Conservation (phyloP, 2,329 filamentous ascomycete species). For the Aspergillus sp. region DNA sequence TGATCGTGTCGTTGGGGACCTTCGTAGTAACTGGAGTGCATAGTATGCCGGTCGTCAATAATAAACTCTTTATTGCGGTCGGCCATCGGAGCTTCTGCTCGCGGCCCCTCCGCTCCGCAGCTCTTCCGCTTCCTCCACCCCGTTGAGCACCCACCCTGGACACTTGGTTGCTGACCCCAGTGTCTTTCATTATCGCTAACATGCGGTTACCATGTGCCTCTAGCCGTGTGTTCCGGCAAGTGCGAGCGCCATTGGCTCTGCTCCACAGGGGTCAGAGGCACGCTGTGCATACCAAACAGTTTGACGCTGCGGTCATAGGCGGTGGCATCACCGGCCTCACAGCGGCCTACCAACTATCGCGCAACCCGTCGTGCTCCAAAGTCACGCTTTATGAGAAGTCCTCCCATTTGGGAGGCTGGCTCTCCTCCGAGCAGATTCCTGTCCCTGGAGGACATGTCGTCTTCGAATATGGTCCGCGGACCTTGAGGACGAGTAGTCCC, state of each 20-base stretch:
- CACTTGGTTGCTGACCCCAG: constrained; percentile 3
- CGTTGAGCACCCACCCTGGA: not conserved
- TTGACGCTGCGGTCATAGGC: constrained; percentile 68
- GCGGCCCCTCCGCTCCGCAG: not conserved
- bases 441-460: constrained; percentile 62
- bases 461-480: constrained; percentile 83
- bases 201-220: constrained; percentile 32
- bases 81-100: not conserved
- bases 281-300: constrained; percentile 27
- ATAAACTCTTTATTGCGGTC: constrained; percentile 6
- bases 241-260: constrained; percentile 22
- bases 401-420: constrained; percentile 76
- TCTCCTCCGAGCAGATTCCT: constrained; percentile 65
- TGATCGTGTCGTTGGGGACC: not conserved
- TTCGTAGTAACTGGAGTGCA: not conserved
- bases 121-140: not conserved
- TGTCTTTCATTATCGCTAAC: constrained; percentile 16
- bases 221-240: constrained; percentile 23
- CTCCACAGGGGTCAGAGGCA: constrained; percentile 23
- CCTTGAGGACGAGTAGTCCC: constrained; percentile 60
- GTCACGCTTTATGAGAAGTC: constrained; percentile 81
- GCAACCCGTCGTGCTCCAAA: constrained; percentile 65
- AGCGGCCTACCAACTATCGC: constrained; percentile 73
- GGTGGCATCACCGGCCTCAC: constrained; percentile 82
- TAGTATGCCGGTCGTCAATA: not conserved